Conservation (phyloP, 2,329 filamentous ascomycete genomes). For the Lojkania enalia region DNA sequence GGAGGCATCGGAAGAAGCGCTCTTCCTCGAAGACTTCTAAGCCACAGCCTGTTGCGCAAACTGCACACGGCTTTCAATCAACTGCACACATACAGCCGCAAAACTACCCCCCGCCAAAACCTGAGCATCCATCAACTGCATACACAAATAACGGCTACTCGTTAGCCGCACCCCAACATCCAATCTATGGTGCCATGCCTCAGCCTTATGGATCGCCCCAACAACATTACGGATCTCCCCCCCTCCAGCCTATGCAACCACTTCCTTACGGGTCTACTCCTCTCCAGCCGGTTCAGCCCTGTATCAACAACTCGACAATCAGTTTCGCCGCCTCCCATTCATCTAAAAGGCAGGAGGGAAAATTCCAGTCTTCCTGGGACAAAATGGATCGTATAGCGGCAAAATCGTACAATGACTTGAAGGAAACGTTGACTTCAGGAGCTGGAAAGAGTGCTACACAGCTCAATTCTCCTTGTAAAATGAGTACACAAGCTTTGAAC, state of each 20-base stretch:
- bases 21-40: constrained; percentile 22
- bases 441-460: constrained; percentile 31
- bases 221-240: constrained; percentile 21
- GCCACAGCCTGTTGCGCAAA: constrained; percentile 18
- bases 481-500: constrained; percentile 43
- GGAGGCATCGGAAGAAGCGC: constrained; percentile 26
- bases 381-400: constrained; percentile 34
- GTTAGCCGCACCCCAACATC: constrained; percentile 12
- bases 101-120: constrained; percentile 13
- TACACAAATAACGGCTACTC: constrained; percentile 14
- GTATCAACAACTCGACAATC: constrained; percentile 25
- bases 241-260: constrained; percentile 17
- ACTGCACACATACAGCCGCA: constrained; percentile 18
- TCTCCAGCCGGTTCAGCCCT: constrained; percentile 19
- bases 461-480: constrained; percentile 32
- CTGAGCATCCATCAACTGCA: not conserved
- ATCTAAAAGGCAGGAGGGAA: constrained; percentile 22
- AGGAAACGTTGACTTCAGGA: constrained; percentile 22
- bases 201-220: constrained; percentile 23
- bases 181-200: too few species aligned
- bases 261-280: constrained; percentile 20
- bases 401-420: constrained; percentile 34
- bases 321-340: constrained; percentile 25
- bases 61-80: constrained; percentile 18
- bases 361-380: constrained; percentile 33